Conservation (phyloP, 2,329 filamentous ascomycete genomes). For the Blastomyces gilchristii region DNA sequence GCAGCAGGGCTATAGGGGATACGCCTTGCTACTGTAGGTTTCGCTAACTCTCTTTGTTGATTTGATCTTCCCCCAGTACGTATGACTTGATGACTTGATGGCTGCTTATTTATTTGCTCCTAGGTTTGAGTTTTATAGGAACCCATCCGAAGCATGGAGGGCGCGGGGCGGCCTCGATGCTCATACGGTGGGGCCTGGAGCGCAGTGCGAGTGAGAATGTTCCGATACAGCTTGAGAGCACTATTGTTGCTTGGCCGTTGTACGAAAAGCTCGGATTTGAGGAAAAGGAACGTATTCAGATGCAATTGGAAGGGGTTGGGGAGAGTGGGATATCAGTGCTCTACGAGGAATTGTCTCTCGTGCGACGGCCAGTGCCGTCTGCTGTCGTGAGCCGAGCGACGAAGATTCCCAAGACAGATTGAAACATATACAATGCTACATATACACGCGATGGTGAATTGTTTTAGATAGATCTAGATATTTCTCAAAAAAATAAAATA, state of each 20-base stretch:
- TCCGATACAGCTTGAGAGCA: slow-evolving; percentile 12
- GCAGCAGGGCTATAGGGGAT: slow-evolving; percentile 5
- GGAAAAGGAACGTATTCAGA: slow-evolving; percentile 11
- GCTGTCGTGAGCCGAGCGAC: not conserved
- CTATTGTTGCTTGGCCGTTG: slow-evolving; percentile 11
- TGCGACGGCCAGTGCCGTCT: slow-evolving; percentile 9
- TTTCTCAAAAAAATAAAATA: not conserved
- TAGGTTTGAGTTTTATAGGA: slow-evolving; percentile 17
- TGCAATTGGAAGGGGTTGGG: slow-evolving; percentile 12
- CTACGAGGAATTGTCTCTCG: slow-evolving; percentile 15
- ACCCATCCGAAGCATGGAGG: slow-evolving; percentile 16
- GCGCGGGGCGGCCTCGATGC: slow-evolving; percentile 15
- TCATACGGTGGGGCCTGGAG: slow-evolving; percentile 16
- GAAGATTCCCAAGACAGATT: not conserved
- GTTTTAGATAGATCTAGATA: not conserved
- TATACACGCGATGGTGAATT: not conserved
- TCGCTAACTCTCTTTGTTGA: not conserved
- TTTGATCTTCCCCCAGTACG: not conserved
- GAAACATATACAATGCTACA: not conserved
- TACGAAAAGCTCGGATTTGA: slow-evolving; percentile 14
- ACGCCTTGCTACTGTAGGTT: slow-evolving; percentile 12
- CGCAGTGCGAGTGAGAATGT: slow-evolving; percentile 11
- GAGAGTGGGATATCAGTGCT: slow-evolving; percentile 9
- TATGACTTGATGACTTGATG: not conserved
- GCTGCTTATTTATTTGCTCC: not conserved